Evolutionary conservation across 2,329 filamentous ascomycete genomes (phyloP), one percentile per base, ranked within the genome.

Genomic region (Colletotrichum liaoningense): DNA sequence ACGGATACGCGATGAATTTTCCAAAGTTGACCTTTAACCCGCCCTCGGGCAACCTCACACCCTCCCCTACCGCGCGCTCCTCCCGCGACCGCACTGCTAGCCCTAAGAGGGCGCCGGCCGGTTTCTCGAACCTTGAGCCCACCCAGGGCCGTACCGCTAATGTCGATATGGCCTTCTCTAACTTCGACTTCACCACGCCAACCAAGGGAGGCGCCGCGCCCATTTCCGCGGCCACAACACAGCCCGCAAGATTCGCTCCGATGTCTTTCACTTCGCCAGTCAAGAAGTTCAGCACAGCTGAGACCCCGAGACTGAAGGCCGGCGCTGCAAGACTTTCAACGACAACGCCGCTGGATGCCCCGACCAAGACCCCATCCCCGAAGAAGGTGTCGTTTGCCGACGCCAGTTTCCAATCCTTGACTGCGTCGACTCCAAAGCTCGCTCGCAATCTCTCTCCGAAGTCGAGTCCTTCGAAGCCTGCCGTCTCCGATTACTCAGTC

Each of bases 371-470:
- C 1, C 63, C 69, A 6, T 71, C 69, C 0, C 69, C 69, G 24
- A 72, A 63, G 54, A 73, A 73, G 67, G 67, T 73, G 0, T 73
- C 70, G 5, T 73, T 73, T 14, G 59, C 66, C 7, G 70, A 73
- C 16, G 60, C 60, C 19, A 65, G 55, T n/a, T 73, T 70, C 22
- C 46, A 42, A 3, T 46, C 38, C 2, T 38, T 56, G 7, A 52
- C 26, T 35, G 67, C 35, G 2, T 70, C 60, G 0, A 70, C 70
- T 1, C 66, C 70, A 1, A 73, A 70, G 35, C 14, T 54, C 2
- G 38, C 66, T 42, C 54, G 55, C 28, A 55, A 22, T 5, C 19
- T 56, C 12, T 60, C 49, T 5, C 70, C 70, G 2, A 69, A 70
- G 46, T 60, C 67, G 4, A 70, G 66, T 26, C 70, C 70, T n/a